Evolutionary conservation across 306 rosid species (phyloP), one percentile per base, ranked within the genome.

Genomic region (Luffa acutangula): DNA sequence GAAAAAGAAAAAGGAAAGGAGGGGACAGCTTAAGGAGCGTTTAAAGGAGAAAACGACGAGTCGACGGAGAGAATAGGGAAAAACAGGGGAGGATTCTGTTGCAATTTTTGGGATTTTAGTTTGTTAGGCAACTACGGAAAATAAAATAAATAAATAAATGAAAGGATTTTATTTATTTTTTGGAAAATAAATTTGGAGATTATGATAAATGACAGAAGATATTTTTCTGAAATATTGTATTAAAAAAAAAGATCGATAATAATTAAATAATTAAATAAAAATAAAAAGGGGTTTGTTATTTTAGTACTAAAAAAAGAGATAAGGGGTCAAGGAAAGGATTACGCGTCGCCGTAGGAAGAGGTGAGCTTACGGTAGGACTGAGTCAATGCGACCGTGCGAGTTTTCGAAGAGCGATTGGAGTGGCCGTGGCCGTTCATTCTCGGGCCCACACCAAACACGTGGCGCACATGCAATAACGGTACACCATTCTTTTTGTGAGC

Each of bases 21-120:
- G 81, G 79, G 34, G 79, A 51, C 14, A 51, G 79, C 48, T 33
- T 21, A 71, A 76, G 79, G 33, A 53, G 52, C 37, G 66, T 56
- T 53, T 33, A 72, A 76, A 69, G 86, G 77, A 80, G 85, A 76
- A 76, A 87, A 82, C 72, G 87, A 87, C 83, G 89, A 85, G n/a
- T 71, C 77, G 58, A 72, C 77, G 37, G 18, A 13, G 58, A 12
- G 58, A 12, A 46, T 10, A 75, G 73, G 84, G 75, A 48, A 81
- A 81, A 42, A 78, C 66, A 80, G 80, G 59, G 79, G 78, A 77
- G 84, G 80, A 76, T 75, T 85, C 81, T 79, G 85, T 86, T 80
- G 78, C 70, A 58, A 80, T 59, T 53, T 78, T 75, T 79, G 7
- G 37, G 33, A 0, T 75, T 75, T 60, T 43, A 72, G 58, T 72